Conservation (phyloP, 1,284 basidiomycete species). For the Ceratobasidium sp. region DNA sequence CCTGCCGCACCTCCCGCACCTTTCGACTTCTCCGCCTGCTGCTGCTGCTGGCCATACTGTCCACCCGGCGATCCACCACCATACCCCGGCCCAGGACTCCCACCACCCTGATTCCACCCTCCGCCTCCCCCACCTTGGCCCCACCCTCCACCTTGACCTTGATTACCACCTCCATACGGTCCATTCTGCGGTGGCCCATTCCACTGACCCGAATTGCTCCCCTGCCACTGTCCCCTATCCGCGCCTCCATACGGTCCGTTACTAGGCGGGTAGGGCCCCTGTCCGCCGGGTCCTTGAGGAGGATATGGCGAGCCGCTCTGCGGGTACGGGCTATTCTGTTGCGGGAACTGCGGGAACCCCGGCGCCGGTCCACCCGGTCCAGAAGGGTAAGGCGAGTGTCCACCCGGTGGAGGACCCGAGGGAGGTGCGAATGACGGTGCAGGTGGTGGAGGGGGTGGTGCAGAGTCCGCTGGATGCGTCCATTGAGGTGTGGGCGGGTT, state of each 20-base stretch:
- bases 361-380: not conserved
- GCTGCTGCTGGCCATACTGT: not conserved
- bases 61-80: not conserved
- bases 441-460: conserved; percentile 56
- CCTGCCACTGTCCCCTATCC: conserved; percentile 9
- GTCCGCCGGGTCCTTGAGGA: not conserved
- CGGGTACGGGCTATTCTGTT: not conserved
- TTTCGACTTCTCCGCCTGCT: not conserved
- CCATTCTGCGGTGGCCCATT: conserved; percentile 1
- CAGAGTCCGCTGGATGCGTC: conserved; percentile 66
- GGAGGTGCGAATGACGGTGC: conserved; percentile 47
- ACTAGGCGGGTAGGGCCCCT: conserved; percentile 5
- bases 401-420: conserved; percentile 34
- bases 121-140: conserved; percentile 46
- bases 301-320: conserved; percentile 21
- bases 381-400: conserved; percentile 39
- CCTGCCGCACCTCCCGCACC: not conserved
- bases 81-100: not conserved
- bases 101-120: conserved; percentile 15
- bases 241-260: conserved; percentile 28
- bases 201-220: too few species aligned
- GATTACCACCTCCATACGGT: conserved; percentile 46
- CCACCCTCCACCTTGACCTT: conserved; percentile 46
- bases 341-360: not conserved
- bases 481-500: conserved; percentile 71